Evolutionary conservation across 2,329 filamentous ascomycete species (phyloP), one percentile per base, ranked within the genome.

Genomic region (Scytalidium sp.): DNA sequence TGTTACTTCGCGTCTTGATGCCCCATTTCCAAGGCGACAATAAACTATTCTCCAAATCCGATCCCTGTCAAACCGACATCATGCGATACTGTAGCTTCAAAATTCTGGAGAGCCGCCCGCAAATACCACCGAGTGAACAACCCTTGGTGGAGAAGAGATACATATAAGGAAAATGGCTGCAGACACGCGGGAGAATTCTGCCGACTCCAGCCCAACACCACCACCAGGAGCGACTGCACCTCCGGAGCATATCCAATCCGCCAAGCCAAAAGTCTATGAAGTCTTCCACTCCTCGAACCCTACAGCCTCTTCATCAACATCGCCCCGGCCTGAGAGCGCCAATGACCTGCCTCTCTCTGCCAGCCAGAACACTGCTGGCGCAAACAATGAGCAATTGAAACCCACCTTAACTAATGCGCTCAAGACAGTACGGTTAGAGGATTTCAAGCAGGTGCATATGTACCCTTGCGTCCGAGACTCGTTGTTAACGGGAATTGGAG

Each of bases 381-480:
- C 17, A 40, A 41, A 46, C 3, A 22, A 56, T 8, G 50, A 51
- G 15, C 44, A 54, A 11, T 42, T 56, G 43, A 47, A 46, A 5
- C 75, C 72, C 49, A 80, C 66, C 43, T 60, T 84, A n/a, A 67
- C 69, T 32, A 84, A 90, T 40, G 88, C 82, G 1, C 74, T 92
- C 45, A 79, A 82, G 54, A 81, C 78, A 43, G 84, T 93, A 53
- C 83, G 83, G 53, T 64, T 76, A 36, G 75, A 85, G 36, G 89
- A 93, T 61, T 87, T 92, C 56, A 68, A 82, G 41, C 81, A 83
- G 41, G 75, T 95, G 47, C 85, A 92, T 67, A 86, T 87, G 67
- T 80, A 84, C 50, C 93, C 93, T 0, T 97, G 94, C 68, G 87
- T 90, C 19, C 79, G 92, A 53, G 87, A 96, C 64, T 86, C 89